Evolutionary conservation across 1,139 yeast genomes (phyloP).

Genomic region (Dujonia santamariae): DNA sequence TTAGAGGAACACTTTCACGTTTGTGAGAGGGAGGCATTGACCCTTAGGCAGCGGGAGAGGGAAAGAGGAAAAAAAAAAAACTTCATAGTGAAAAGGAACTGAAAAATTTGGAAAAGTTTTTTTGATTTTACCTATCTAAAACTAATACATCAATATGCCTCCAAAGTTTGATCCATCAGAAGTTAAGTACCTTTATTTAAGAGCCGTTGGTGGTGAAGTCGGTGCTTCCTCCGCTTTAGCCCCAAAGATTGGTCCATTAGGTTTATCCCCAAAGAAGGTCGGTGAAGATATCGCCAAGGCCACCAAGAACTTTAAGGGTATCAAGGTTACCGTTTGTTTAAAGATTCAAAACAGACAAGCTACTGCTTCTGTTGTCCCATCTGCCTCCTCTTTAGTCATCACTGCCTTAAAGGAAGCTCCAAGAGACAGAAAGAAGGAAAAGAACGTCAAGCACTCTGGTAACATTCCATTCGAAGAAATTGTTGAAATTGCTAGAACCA

Average conservation of each 20-base stretch:
- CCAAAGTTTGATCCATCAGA: constrained; percentile 98
- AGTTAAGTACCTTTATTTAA: constrained; percentile 97
- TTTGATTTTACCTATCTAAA: constrained; percentile 3
- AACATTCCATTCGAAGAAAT: constrained; percentile 97
- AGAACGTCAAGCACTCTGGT: constrained; percentile 99
- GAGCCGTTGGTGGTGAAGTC: constrained; percentile 99
- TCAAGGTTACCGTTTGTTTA: constrained; percentile 97
- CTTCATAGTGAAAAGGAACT: background rate
- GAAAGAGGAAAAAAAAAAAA: constrained; percentile 3
- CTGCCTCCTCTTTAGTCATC: constrained; percentile 98
- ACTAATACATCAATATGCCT: constrained; percentile 56
- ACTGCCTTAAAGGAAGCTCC: constrained; percentile 99
- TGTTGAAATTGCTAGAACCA: constrained; percentile 95
- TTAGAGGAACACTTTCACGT: too few species aligned
- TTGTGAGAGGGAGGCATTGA: too few species aligned
- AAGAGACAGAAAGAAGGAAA: constrained; percentile 99
- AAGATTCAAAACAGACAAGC: constrained; percentile 99
- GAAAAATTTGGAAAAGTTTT: background rate
- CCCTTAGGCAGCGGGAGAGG: too few species aligned
- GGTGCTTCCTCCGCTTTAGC: constrained; percentile 99
- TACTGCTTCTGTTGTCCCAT: constrained; percentile 97
- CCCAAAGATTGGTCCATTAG: constrained; percentile 99
- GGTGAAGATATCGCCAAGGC: constrained; percentile 99
- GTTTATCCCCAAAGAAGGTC: constrained; percentile 99
- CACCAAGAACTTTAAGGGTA: constrained; percentile 98